Percentiles rank a stretch among this genome's conserved stretches.
phyloP scores from a whole-genome alignment of 371 early-diverging fungal species.

The Thermomucor indicae-seudaticae region DNA sequence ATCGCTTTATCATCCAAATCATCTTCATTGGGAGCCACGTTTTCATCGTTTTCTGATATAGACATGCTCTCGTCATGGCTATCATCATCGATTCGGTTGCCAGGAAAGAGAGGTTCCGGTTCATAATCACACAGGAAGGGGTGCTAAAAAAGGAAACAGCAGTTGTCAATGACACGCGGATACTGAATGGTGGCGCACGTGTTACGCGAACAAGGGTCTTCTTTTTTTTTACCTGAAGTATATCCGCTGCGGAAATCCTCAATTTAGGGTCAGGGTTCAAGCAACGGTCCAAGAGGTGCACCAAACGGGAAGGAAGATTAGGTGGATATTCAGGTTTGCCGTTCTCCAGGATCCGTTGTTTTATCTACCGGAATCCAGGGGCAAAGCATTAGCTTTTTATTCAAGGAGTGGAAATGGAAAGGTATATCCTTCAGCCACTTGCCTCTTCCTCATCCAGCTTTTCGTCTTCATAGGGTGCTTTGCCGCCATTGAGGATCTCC shows the following conservation, averaged over 20 bases:
- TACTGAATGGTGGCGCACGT: background rate
- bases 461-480: conserved; percentile 51
- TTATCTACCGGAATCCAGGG: conserved; percentile 23
- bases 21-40: background rate
- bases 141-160: conserved; percentile 19
- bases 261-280: conserved; percentile 32
- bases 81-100: background rate
- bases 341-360: conserved; percentile 34
- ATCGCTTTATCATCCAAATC: conserved; percentile 15
- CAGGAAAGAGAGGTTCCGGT: conserved; percentile 35
- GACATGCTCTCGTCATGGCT: conserved; percentile 6
- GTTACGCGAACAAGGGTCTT: background rate
- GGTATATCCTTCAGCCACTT: too few species aligned
- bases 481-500: conserved; percentile 43
- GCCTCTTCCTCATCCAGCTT: conserved; percentile 43
- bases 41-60: conserved; percentile 3
- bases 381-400: conserved; percentile 1
- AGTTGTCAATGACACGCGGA: too few species aligned
- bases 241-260: conserved; percentile 27
- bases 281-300: conserved; percentile 37
- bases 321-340: conserved; percentile 37
- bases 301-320: conserved; percentile 28
- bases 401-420: background rate
- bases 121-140: conserved; percentile 37
- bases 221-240: conserved; percentile 26